Conservation (phyloP, 371 early-diverging fungal genomes). For the Parasitella parasitica region DNA sequence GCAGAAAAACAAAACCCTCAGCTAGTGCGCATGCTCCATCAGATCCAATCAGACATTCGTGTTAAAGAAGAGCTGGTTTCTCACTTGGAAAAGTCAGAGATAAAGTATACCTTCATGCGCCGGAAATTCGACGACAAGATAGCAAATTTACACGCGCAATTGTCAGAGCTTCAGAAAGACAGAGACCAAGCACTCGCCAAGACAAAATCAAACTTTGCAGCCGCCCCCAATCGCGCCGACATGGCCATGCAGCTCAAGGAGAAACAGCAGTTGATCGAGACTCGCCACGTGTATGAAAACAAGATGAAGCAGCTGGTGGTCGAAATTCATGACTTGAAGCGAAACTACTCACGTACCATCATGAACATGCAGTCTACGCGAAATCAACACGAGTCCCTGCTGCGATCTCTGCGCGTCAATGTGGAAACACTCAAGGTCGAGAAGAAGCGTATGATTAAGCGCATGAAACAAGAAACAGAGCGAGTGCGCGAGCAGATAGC, state of each 20-base stretch:
- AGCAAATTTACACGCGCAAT: conserved; percentile 53
- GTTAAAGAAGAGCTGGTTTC: conserved; percentile 65
- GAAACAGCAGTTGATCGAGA: conserved; percentile 46
- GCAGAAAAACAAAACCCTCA: conserved; percentile 35
- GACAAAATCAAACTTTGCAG: conserved; percentile 34
- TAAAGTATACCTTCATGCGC: conserved; percentile 59
- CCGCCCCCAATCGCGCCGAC: conserved; percentile 25
- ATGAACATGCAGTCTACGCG: conserved; percentile 55
- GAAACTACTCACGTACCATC: conserved; percentile 61
- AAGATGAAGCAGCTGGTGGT: conserved; percentile 68
- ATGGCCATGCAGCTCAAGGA: conserved; percentile 30
- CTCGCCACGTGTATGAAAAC: conserved; percentile 63
- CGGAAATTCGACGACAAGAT: conserved; percentile 75
- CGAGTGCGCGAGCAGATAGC: conserved; percentile 68
- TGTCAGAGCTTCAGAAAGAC: conserved; percentile 63
- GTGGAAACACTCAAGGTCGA: conserved; percentile 72
- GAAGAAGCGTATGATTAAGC: conserved; percentile 77
- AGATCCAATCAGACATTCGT: conserved; percentile 72
- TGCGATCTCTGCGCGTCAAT: conserved; percentile 53
- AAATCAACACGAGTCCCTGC: conserved; percentile 52
- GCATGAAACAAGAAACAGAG: conserved; percentile 76
- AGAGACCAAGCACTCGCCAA: conserved; percentile 62
- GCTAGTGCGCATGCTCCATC: conserved; percentile 56
- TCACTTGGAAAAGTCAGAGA: conserved; percentile 61
- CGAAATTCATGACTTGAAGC: conserved; percentile 69